Conservation (phyloP, 2,329 filamentous ascomycete genomes). For the Ophiostoma sp. region DNA sequence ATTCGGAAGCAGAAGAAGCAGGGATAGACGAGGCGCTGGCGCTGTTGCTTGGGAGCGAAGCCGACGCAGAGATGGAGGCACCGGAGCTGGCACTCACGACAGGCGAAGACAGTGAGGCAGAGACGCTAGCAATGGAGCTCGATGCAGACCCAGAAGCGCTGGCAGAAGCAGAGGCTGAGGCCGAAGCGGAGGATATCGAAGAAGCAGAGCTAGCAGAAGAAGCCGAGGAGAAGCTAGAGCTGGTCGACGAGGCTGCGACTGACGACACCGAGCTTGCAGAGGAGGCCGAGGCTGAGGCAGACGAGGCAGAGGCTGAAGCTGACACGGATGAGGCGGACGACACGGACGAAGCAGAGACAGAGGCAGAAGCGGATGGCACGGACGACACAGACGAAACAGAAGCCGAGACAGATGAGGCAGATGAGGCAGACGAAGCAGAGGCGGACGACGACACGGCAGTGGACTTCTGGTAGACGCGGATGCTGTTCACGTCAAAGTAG, state of each 20-base stretch:
- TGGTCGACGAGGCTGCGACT: no score
- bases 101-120: background rate
- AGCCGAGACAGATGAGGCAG: background rate
- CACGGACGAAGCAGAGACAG: background rate
- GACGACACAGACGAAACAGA: slow-evolving; percentile 13
- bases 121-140: background rate
- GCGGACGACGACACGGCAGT: slow-evolving; percentile 9
- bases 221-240: no score
- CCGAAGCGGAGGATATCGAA: background rate
- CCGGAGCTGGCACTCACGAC: background rate
- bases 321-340: background rate
- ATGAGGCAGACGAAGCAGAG: background rate
- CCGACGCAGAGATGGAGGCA: background rate
- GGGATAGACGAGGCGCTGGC: background rate
- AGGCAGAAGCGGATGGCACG: background rate
- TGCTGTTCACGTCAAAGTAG: slow-evolving; percentile 42
- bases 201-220: no score
- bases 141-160: background rate
- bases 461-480: slow-evolving; percentile 23
- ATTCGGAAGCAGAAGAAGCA: background rate
- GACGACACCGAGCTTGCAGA: no score
- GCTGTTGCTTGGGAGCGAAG: background rate
- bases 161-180: background rate
- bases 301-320: background rate
- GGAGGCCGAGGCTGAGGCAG: background rate